Base-by-base conservation (phyloP, 257 asterid species). In the Ligustrum vulgare region DNA sequence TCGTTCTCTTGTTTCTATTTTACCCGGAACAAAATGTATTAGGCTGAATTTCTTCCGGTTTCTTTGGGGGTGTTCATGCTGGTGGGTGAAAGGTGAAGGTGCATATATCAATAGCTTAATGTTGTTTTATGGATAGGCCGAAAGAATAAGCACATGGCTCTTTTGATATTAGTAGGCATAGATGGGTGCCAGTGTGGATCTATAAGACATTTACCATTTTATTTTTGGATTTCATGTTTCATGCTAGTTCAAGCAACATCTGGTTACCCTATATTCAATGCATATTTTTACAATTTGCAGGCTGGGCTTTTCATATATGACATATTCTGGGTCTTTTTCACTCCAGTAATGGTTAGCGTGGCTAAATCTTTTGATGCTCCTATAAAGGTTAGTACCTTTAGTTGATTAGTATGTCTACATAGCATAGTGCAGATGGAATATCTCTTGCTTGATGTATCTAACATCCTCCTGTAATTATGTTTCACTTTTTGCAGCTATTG, bases 301-400 rank as follows among this genome's bases (percentile, higher is more conserved):
- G 95, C 91, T 51, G 98, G 98, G 64, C 98, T 94, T 83, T 94
- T 94, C 67, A 77, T 92, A 15, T 94, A 94, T 16, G 98, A 94
- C 85, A 92, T 94, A 72, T 94, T 94, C 87, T 92, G 98, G 98
- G 98, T 94, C 66, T 92, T 94, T 84, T 94, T 94, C 73, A 94
- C 98, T 54, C 98, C 98, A 5, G 98, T 94, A 31, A 94, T 94
- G 98, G 98, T 94, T 78, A 92, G 98, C 79, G 98, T 92, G 62
- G 98, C 98, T 34, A 94, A 92, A 80, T 92, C 98, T 41, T 94
- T 94, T 79, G 98, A 94, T 80, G 98, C 98, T 73, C 98, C 98
- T 34, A 94, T 94, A 73, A 94, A 92, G 98, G 98, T 93, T 31
- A 11, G 83, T 76, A 28, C 67, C 56, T 49, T 67, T 18, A 63